A percentile compares a stretch with the other conserved stretches of the same genome.
Evolutionary conservation across 2,329 filamentous ascomycete species (phyloP).

Genomic region (Cladosporium sp.): DNA sequence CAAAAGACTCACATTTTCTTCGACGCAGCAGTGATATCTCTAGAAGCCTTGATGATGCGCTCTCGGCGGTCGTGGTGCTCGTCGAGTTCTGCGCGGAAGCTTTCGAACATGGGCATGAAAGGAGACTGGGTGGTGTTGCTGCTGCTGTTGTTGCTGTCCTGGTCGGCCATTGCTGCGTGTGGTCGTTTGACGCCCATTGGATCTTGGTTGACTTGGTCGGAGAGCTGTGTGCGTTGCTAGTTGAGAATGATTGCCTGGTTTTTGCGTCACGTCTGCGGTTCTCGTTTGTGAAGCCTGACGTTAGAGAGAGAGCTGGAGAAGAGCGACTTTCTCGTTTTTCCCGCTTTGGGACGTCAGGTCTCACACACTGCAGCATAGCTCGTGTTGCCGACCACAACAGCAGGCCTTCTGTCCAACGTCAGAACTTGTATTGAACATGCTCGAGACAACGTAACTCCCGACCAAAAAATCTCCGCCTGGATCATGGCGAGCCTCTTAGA

Average conservation of each 20-base stretch:
- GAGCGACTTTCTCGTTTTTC: too few relatives aligned
- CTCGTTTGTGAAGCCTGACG: not conserved
- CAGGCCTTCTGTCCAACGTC: not conserved
- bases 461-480: too few relatives aligned
- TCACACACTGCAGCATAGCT: not conserved
- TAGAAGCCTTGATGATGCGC: constrained; percentile 80
- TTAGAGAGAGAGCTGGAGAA: too few relatives aligned
- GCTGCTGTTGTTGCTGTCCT: constrained; percentile 2
- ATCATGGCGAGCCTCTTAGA: too few relatives aligned
- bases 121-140: constrained; percentile 32
- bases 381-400: constrained; percentile 1
- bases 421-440: not conserved
- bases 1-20: constrained; percentile 83
- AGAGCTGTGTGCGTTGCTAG: too few relatives aligned
- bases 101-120: constrained; percentile 70
- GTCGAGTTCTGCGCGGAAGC: constrained; percentile 82
- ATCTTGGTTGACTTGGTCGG: too few relatives aligned
- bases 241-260: not conserved
- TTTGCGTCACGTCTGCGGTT: not conserved
- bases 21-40: constrained; percentile 87
- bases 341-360: constrained; percentile 1
- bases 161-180: constrained; percentile 14
- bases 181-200: constrained; percentile 15
- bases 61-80: constrained; percentile 91
- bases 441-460: too few relatives aligned